Conservation (phyloP, 148 eudicot genomes). For the Tetragonia tetragonoides region DNA sequence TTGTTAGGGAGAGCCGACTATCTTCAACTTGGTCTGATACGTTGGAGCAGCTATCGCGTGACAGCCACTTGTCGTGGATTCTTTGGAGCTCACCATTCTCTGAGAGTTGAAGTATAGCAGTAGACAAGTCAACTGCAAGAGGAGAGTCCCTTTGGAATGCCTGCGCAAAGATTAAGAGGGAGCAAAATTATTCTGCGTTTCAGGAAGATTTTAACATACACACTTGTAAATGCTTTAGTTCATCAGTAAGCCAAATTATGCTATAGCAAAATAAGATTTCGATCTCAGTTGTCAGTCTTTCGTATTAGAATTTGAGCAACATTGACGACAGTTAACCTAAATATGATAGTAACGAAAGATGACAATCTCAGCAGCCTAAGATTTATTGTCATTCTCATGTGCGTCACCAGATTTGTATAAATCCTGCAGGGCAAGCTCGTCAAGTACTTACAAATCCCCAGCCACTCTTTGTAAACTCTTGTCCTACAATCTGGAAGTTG, state of each 20-base stretch:
- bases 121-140: slow-evolving; percentile 71
- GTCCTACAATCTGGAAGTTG: slow-evolving; percentile 58
- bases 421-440: neutral
- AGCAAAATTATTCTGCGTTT: neutral
- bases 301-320: no score
- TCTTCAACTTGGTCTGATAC: slow-evolving; percentile 38
- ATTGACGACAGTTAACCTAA: no score
- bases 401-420: neutral
- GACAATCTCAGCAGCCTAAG: no score
- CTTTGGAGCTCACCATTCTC: slow-evolving; percentile 73
- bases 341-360: no score
- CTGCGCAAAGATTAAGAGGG: slow-evolving; percentile 27
- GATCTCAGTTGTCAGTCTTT: no score
- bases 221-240: no score
- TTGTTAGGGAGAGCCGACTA: slow-evolving; percentile 56
- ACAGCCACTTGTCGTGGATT: slow-evolving; percentile 83
- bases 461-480: slow-evolving; percentile 76
- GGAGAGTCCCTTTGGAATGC: slow-evolving; percentile 80
- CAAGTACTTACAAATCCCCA: slow-evolving; percentile 90
- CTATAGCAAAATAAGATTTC: no score
- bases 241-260: no score
- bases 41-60: slow-evolving; percentile 39
- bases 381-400: no score
- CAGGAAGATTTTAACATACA: no score
- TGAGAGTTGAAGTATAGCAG: slow-evolving; percentile 70